Percentiles rank a stretch among this genome's conserved stretches.
Evolutionary conservation across 352 stramenopile species (phyloP).

Genomic region (Globisporangium recalcitrans): DNA sequence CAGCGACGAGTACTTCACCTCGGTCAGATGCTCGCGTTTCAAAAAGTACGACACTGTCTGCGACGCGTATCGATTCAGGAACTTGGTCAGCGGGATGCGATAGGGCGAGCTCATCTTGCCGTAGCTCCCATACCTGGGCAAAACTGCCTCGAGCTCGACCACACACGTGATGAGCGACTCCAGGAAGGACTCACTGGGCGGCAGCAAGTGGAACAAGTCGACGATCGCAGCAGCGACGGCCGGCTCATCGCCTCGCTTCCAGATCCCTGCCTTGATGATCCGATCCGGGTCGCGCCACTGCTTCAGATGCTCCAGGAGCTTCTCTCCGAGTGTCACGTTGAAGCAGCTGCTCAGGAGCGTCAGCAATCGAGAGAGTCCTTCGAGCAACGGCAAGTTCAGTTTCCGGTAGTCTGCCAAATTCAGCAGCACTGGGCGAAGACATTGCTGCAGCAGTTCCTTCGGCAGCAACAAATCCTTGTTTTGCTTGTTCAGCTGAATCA

Average conservation of each 20-base stretch:
- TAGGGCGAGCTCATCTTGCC: constrained; percentile 90
- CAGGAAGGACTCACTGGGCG: constrained; percentile 92
- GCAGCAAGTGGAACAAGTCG: constrained; percentile 94
- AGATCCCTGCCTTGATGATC: constrained; percentile 90
- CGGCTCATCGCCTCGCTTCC: constrained; percentile 92
- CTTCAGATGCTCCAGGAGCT: constrained; percentile 95
- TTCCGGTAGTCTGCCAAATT: constrained; percentile 96
- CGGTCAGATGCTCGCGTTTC: constrained; percentile 73
- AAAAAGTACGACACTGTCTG: constrained; percentile 85
- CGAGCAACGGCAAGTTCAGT: constrained; percentile 93
- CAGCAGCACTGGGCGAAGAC: constrained; percentile 92
- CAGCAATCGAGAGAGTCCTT: constrained; percentile 91
- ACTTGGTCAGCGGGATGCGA: constrained; percentile 87
- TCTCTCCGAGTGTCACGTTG: constrained; percentile 96
- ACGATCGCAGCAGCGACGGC: constrained; percentile 94
- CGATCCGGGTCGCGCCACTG: constrained; percentile 90
- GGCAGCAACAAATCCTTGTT: constrained; percentile 86
- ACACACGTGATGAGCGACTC: constrained; percentile 94
- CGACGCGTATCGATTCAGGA: constrained; percentile 91
- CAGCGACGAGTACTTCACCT: constrained; percentile 89
- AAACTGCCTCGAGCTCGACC: constrained; percentile 90
- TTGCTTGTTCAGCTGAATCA: constrained; percentile 83
- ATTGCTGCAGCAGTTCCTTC: constrained; percentile 95
- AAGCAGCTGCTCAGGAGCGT: constrained; percentile 95
- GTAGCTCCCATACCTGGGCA: constrained; percentile 89